Base-by-base conservation (phyloP, 176 grass and related monocot species). In the Tillandsia leiboldiana region DNA sequence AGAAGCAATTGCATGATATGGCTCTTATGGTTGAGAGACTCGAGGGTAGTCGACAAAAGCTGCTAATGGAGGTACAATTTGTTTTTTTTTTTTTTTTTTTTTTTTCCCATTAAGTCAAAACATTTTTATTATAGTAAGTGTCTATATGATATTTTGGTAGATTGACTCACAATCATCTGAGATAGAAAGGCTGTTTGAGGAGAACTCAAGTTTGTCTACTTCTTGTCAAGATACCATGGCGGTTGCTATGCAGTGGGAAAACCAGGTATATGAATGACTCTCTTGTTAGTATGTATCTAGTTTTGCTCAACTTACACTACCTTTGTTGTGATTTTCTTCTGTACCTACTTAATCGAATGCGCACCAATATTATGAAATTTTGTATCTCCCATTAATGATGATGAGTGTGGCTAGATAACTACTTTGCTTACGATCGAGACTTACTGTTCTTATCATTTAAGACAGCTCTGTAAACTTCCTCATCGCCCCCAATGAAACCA, bases 101-200 rank as follows among this genome's bases (percentile, higher is more conserved):
- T 82, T 48, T 17, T 86, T 81, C 73, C 73, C 49, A 82, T 58
- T 12, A 51, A 86, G 74, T 2, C 33, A 51, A 69, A 13, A 56
- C 56, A 15, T 3, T 51, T 67, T 63, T 67, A 49, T 59, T 11
- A 1, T 69, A 27, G n/a, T 79, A 28, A 76, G 28, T 53, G 51
- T 74, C 3, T 76, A 33, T 57, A 50, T 14, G 53, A 66, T 78
- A 14, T 20, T 17, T 90, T 53, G 33, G 70, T 61, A 97, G 93
- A 92, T 97, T 79, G 89, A 97, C 82, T 92, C 86, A 28, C 93
- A 92, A 89, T 92, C 93, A 53, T 81, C 86, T 83, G 93, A 97
- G 78, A 92, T 92, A 81, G 93, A 99, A 78, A 90, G 82, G 11
- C 49, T 99, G 48, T 99, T 99, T 64, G 89, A 93, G 72, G 94